These are phyloP conservation scores for Kwoniella sp. DNA, from an alignment of 768 basidiomycete genomes.

Conservation along the genomic window DNA sequence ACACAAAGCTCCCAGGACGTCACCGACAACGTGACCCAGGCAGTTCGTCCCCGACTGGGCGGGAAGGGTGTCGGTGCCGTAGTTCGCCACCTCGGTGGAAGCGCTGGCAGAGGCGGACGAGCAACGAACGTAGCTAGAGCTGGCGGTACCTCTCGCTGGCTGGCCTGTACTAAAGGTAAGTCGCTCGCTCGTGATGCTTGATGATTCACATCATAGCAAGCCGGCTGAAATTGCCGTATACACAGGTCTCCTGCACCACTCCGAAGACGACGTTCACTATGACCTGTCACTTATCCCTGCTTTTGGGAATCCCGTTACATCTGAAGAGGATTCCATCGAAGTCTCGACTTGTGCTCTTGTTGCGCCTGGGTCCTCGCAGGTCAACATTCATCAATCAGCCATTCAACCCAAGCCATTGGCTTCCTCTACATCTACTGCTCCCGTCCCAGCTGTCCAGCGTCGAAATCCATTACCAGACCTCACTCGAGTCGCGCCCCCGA, in stretches of 20 bases:
- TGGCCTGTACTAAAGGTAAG: conserved; percentile 5
- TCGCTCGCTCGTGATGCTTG: no score
- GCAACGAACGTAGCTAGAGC: not conserved
- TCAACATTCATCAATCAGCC: no score
- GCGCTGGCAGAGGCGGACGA: not conserved
- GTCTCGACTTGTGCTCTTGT: no score
- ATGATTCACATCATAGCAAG: no score
- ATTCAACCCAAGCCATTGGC: no score
- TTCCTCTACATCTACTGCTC: not conserved
- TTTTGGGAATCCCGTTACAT: not conserved
- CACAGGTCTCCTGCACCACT: not conserved
- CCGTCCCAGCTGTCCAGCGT: not conserved
- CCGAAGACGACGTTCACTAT: not conserved
- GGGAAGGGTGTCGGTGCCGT: conserved; percentile 12
- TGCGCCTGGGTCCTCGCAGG: no score
- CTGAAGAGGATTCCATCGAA: no score
- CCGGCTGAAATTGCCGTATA: not conserved
- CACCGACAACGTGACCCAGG: conserved; percentile 14
- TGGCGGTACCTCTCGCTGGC: not conserved
- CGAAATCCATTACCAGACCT: conserved; percentile 15
- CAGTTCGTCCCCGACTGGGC: conserved; percentile 14
- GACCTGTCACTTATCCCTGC: not conserved
- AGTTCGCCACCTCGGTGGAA: conserved; percentile 5
- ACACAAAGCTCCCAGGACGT: not conserved
- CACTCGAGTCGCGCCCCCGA: conserved; percentile 6